Conservation (phyloP, 768 basidiomycete species). For the Suillus occidentalis region DNA sequence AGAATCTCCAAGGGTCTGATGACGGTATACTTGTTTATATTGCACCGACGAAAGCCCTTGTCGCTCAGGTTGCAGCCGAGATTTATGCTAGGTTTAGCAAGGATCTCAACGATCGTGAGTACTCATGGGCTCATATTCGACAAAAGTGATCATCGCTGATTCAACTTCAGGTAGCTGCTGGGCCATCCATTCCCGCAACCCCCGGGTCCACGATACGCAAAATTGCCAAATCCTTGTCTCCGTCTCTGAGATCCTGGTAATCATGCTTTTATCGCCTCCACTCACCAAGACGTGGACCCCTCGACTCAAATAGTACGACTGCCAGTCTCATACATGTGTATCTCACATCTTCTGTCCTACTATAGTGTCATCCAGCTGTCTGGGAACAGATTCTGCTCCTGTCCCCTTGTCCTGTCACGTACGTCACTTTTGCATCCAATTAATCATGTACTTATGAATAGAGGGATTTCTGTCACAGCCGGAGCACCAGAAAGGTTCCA, state of each 20-base stretch:
- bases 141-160: neutral
- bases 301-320: slow-evolving; percentile 53
- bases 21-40: slow-evolving; percentile 71
- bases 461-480: slow-evolving; percentile 72
- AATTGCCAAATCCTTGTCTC: slow-evolving; percentile 75
- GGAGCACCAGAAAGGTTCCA: slow-evolving; percentile 67
- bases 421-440: slow-evolving; percentile 19
- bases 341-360: slow-evolving; percentile 6
- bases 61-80: slow-evolving; percentile 70
- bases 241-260: slow-evolving; percentile 68
- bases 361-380: slow-evolving; percentile 60
- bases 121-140: neutral
- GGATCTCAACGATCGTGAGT: slow-evolving; percentile 47
- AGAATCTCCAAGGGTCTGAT: slow-evolving; percentile 58
- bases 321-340: neutral
- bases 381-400: slow-evolving; percentile 77
- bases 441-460: slow-evolving; percentile 21
- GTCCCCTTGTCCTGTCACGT: slow-evolving; percentile 74
- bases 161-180: slow-evolving; percentile 50
- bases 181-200: slow-evolving; percentile 68
- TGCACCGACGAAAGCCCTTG: slow-evolving; percentile 74
- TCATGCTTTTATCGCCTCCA: slow-evolving; percentile 67
- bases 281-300: slow-evolving; percentile 63
- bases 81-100: slow-evolving; percentile 69
- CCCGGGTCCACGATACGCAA: slow-evolving; percentile 58